Conservation (phyloP, 2,329 filamentous ascomycete genomes). For the Nigrospora oryzae region DNA sequence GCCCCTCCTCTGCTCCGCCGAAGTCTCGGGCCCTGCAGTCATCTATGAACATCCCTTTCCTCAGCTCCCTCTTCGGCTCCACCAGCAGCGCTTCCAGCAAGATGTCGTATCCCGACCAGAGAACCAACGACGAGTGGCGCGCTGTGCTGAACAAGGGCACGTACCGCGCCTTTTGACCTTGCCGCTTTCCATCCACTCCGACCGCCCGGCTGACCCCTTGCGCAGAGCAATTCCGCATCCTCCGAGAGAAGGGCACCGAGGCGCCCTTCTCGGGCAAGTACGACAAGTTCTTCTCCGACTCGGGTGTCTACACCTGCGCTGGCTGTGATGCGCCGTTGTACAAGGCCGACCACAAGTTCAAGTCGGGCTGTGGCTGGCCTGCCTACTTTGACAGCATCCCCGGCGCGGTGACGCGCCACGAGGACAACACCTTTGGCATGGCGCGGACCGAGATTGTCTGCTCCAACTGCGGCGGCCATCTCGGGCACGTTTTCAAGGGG, state of each 20-base stretch:
- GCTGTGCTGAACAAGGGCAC: conserved; percentile 61
- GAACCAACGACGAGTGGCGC: conserved; percentile 78
- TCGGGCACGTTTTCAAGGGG: conserved; percentile 88
- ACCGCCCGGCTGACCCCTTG: neutral
- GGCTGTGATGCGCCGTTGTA: conserved; percentile 85
- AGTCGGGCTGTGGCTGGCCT: conserved; percentile 93
- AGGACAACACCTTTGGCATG: conserved; percentile 75
- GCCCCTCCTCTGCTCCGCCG: conserved; percentile 10
- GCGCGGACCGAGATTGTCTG: conserved; percentile 87
- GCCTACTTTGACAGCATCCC: conserved; percentile 96
- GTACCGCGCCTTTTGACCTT: conserved; percentile 5
- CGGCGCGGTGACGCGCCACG: conserved; percentile 76
- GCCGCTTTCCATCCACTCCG: neutral
- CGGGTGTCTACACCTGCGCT: conserved; percentile 80
- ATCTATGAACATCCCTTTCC: conserved; percentile 72
- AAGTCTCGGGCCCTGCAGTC: conserved; percentile 31
- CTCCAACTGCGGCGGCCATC: conserved; percentile 84
- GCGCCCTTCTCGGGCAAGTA: conserved; percentile 70
- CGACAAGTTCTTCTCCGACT: conserved; percentile 71
- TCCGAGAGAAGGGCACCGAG: conserved; percentile 90
- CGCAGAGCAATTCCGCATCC: conserved; percentile 90
- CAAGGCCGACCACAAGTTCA: conserved; percentile 90
- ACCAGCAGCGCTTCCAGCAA: conserved; percentile 45
- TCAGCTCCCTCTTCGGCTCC: conserved; percentile 67
- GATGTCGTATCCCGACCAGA: conserved; percentile 74